Evolutionary conservation across 1,284 basidiomycete species (phyloP), one percentile per base, ranked within the genome.

Genomic region (Pulchroboletus neoregius): DNA sequence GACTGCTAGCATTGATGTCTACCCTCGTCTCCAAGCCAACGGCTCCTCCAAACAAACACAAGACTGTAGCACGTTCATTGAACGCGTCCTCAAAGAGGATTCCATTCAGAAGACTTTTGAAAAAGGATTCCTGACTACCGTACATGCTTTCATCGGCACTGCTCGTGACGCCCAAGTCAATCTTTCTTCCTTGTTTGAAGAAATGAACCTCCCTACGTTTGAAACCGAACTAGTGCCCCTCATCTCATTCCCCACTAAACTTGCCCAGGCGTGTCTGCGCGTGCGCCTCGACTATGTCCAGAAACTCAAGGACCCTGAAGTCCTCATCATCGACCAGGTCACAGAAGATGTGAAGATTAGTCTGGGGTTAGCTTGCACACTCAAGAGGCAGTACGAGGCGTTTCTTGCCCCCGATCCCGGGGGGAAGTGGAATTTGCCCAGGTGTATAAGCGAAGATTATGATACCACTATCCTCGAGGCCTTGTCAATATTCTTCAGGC

Each of bases 61-160:
- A 13, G 79, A 81, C 55, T 78, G 75, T 49, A 86, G 77, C 51
- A 89, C 81, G 58, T 99, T 99, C 64, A 87, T 98, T 28, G 96
- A 99, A 66, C 83, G 93, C 31, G 75, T 99, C 33, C 78, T 98
- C 50, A 98, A 98, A 66, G 96, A 99, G 68, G 95, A 97, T 60
- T 89, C 87, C 13, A 84, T 98, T 58, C 89, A 96, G 66, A 79
- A 88, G 43, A 94, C 91, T 3, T 98, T 99, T 64, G 93, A 96
- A 68, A 92, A 90, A 62, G 90, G 93, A 22, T 93, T 93, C 49
- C 80, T 99, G 56, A 82, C 84, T 39, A 92, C 91, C 30, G 82
- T 96, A 16, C 87, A 94, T 63, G 76, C 83, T 15, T 86, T 96
- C 56, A 84, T 99, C 47, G 82, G 86, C 43, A 84, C 86, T 51